Evolutionary conservation across 192 early-diverging fungal genomes (phyloP), one percentile per base, ranked within the genome.

Genomic region (Borealophlyctis nickersoniae): DNA sequence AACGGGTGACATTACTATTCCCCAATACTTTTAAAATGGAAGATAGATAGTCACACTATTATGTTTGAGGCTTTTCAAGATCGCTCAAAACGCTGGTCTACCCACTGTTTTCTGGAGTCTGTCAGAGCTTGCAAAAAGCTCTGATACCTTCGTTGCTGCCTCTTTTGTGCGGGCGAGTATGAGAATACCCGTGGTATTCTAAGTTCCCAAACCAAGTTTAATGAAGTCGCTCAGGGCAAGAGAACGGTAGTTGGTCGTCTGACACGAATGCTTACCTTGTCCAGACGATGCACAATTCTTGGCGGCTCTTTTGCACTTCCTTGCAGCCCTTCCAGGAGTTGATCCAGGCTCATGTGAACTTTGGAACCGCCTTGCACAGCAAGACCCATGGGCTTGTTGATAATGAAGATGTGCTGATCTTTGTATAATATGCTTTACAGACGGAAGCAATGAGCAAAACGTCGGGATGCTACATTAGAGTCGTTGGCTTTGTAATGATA

Each of bases 281-380:
- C 80, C 19, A 82, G 69, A 14, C 80, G 80, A 65, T 82, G 80
- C 2, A 78, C 76, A 4, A 82, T 51, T 13, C 73, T 32, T 9
- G 75, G 70, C 23, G 68, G 27, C 49, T 77, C 75, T 2, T 16
- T 36, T 5, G 57, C 56, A 30, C 63, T 62, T 31, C 64, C 67
- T 31, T 73, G 48, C 34, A 60, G 54, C 49, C 64, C 64, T n/a
- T 68, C 68, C n/a, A 82, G 53, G 2, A 82, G 28, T 19, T 56
- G 51, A 19, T 66, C 74, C 19, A 82, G 26, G 57, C 72, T 50
- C 3, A 62, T 56, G 4, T 32, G 19, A 16, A 63, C 53, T 52
- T 78, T 82, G n/a, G 80, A 78, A 3, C 80, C 74, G 34, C 66
- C 76, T 51, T 82, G 80, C 4, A 78, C 76, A 4, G 80, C 36